Conservation (phyloP, 768 basidiomycete species). For the Naganishia kalamii region DNA sequence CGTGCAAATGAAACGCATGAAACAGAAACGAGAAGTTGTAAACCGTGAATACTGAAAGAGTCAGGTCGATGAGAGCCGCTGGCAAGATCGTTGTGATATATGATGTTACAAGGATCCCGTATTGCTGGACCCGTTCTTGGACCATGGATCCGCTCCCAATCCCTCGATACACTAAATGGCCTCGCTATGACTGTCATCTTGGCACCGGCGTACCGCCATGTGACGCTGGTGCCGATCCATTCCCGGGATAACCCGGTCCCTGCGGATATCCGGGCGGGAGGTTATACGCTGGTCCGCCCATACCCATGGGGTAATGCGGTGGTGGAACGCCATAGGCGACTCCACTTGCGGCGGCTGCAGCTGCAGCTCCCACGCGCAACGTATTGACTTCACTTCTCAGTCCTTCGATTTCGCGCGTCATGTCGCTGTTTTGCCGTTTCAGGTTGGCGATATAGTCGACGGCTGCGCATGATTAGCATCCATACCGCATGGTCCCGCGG, state of each 20-base stretch:
- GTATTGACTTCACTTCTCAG: slow-evolving; percentile 67
- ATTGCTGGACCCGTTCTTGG: no score
- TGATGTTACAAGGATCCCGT: no score
- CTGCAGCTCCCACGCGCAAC: slow-evolving; percentile 26
- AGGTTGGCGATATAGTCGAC: slow-evolving; percentile 79
- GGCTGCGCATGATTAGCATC: slow-evolving; percentile 49
- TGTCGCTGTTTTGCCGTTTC: slow-evolving; percentile 69
- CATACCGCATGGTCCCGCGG: not conserved
- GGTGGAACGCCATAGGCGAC: slow-evolving; percentile 19
- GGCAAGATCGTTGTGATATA: no score
- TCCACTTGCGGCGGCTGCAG: slow-evolving; percentile 17
- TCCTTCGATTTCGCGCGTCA: slow-evolving; percentile 71
- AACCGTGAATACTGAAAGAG: no score
- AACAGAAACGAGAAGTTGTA: not conserved
- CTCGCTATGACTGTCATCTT: not conserved
- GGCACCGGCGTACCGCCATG: slow-evolving; percentile 3
- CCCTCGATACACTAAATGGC: no score
- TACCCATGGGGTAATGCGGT: slow-evolving; percentile 12
- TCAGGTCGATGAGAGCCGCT: no score
- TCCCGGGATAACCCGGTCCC: not conserved
- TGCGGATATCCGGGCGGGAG: slow-evolving; percentile 12
- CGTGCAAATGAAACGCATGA: not conserved
- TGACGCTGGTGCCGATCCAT: not conserved
- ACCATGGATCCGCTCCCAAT: no score
- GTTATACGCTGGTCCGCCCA: slow-evolving; percentile 3